These are phyloP conservation scores for Colletotrichum sp. DNA, from an alignment of 2,329 filamentous ascomycete genomes.

Conservation along the genomic window DNA sequence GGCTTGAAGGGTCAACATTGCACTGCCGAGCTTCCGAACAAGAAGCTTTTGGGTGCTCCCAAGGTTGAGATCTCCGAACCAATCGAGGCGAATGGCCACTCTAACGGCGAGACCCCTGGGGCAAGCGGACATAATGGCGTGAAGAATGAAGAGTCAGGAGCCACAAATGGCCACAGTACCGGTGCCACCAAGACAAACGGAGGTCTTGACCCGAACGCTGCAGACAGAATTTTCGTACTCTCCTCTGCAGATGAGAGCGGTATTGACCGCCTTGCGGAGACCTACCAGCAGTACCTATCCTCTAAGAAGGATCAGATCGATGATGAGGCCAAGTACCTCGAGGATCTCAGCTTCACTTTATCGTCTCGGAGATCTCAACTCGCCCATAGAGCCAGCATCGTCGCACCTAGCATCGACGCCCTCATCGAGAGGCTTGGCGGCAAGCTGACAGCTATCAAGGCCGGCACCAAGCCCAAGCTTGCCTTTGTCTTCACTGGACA, in stretches of 20 bases:
- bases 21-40: neutral
- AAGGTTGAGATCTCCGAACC: neutral
- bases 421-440: neutral
- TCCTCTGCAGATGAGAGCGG: neutral
- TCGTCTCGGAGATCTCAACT: neutral
- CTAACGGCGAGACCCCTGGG: neutral
- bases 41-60: neutral
- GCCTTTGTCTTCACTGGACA: constrained; percentile 29
- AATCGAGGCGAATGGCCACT: no score
- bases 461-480: neutral
- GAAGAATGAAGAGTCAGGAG: neutral
- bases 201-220: neutral
- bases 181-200: neutral
- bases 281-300: neutral
- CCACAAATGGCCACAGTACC: neutral
- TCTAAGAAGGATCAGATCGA: neutral
- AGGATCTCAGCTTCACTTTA: neutral
- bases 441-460: no score
- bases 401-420: neutral
- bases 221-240: neutral
- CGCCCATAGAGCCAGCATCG: neutral
- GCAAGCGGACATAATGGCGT: neutral
- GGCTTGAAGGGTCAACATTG: neutral
- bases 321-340: neutral
- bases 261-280: neutral